Evolutionary conservation across 108 stramenopile genomes (phyloP).

Genomic region (Nitzschia palea): DNA sequence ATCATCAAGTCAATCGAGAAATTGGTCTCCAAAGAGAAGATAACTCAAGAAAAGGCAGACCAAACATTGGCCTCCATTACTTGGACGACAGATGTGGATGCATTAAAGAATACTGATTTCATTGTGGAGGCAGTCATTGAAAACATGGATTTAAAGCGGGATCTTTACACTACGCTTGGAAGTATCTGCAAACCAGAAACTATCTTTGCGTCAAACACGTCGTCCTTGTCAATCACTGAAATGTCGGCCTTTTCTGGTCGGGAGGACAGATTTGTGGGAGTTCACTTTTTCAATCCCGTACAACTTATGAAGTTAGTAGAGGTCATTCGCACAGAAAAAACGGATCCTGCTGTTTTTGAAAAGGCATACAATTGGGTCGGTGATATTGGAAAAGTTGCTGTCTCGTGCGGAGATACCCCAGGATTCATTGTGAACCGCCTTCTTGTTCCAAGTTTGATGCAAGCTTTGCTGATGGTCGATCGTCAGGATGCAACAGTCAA

Average conservation of each 20-base stretch:
- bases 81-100: constrained; percentile 82
- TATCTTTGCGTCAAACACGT: constrained; percentile 96
- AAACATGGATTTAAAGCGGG: constrained; percentile 89
- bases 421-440: constrained; percentile 99
- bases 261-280: constrained; percentile 92
- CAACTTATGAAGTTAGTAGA: constrained; percentile 94
- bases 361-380: constrained; percentile 70
- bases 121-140: constrained; percentile 97
- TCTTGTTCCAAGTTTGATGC: constrained; percentile 87
- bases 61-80: constrained; percentile 59
- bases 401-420: constrained; percentile 94
- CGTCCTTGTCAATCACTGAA: constrained; percentile 84
- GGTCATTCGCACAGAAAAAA: constrained; percentile 90
- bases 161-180: constrained; percentile 82
- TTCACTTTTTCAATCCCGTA: constrained; percentile 99
- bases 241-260: constrained; percentile 91
- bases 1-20: constrained; percentile 73
- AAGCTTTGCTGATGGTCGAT: constrained; percentile 94
- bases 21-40: constrained; percentile 81
- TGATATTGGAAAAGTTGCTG: constrained; percentile 74
- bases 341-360: constrained; percentile 86
- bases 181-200: constrained; percentile 76
- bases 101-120: constrained; percentile 77
- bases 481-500: constrained; percentile 88
- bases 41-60: constrained; percentile 60